Evolutionary conservation across 768 basidiomycete species (phyloP).

Genomic region (Boletus rubroflammeus): DNA sequence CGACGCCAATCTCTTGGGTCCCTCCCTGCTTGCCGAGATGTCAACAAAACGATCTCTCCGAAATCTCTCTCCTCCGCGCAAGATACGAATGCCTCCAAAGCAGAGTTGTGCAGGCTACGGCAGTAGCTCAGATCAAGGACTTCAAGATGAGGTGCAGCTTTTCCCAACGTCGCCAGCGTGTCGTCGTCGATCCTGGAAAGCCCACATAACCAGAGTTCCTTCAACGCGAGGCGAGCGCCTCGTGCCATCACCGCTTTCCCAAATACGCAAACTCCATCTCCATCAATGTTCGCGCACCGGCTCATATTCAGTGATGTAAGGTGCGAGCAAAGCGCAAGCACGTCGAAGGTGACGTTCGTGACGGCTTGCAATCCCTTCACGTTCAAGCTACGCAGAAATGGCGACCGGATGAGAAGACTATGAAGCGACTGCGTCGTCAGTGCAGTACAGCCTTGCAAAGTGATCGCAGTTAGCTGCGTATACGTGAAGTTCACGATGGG

Average conservation of each 20-base stretch:
- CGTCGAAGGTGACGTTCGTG: constrained; percentile 69
- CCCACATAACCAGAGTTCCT: constrained; percentile 64
- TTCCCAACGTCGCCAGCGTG: constrained; percentile 63
- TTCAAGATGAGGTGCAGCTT: constrained; percentile 67
- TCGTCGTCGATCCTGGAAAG: constrained; percentile 58
- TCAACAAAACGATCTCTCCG: constrained; percentile 47
- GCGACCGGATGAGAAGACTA: constrained; percentile 63
- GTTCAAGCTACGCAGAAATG: constrained; percentile 51
- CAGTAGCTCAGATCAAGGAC: constrained; percentile 78
- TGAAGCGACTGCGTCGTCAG: constrained; percentile 68
- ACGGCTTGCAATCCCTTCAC: constrained; percentile 69
- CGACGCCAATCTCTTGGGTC: constrained; percentile 46
- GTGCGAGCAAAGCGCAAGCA: constrained; percentile 56
- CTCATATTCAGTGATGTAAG: constrained; percentile 65
- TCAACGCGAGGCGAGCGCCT: constrained; percentile 50
- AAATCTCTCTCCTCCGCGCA: constrained; percentile 35
- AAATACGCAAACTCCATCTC: constrained; percentile 53
- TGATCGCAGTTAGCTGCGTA: constrained; percentile 69
- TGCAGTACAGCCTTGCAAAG: constrained; percentile 67
- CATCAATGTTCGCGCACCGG: constrained; percentile 66
- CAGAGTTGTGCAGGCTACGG: constrained; percentile 68
- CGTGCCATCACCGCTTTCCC: constrained; percentile 43
- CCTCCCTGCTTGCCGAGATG: constrained; percentile 62
- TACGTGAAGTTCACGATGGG: constrained; percentile 33
- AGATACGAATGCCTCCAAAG: constrained; percentile 67